Evolutionary conservation across 1,284 basidiomycete genomes (phyloP).

Genomic region (Apiotrichum siamense): DNA sequence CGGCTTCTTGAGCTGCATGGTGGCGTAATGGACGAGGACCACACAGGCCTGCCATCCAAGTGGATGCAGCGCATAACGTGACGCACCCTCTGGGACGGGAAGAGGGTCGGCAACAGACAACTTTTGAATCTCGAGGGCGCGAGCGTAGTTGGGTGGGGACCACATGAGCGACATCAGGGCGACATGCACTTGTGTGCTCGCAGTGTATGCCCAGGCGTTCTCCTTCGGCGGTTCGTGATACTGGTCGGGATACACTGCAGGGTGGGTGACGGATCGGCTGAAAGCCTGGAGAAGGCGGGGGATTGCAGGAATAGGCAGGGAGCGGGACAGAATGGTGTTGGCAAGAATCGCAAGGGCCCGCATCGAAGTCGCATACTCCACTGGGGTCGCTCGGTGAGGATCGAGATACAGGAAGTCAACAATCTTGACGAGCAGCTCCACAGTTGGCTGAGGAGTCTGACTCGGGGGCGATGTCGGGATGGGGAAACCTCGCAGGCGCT

Average conservation of each 20-base stretch:
- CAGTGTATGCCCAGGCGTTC: slow-evolving; percentile 38
- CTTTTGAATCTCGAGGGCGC: slow-evolving; percentile 7
- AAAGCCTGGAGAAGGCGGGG: slow-evolving; percentile 32
- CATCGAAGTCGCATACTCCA: slow-evolving; percentile 34
- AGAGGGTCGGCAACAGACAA: background rate
- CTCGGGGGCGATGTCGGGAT: slow-evolving; percentile 42
- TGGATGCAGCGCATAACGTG: slow-evolving; percentile 31
- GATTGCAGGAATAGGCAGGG: slow-evolving; percentile 39
- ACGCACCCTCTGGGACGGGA: slow-evolving; percentile 5
- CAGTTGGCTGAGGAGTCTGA: slow-evolving; percentile 36
- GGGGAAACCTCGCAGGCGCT: slow-evolving; percentile 43
- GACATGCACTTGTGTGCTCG: slow-evolving; percentile 43
- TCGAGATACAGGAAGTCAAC: slow-evolving; percentile 28
- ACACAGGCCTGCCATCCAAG: slow-evolving; percentile 31
- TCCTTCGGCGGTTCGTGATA: slow-evolving; percentile 17
- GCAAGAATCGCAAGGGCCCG: slow-evolving; percentile 44
- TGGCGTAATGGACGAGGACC: slow-evolving; percentile 35
- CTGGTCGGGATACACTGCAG: slow-evolving; percentile 38
- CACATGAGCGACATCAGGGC: slow-evolving; percentile 43
- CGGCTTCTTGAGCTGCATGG: slow-evolving; percentile 23
- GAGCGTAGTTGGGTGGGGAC: slow-evolving; percentile 38
- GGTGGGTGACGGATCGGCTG: slow-evolving; percentile 25
- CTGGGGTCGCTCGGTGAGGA: slow-evolving; percentile 15
- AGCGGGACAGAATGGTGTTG: slow-evolving; percentile 44
- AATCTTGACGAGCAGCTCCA: slow-evolving; percentile 26